Base-by-base conservation (phyloP, 805 yeast species). In the Zygosaccharomyces kombuchaensis region DNA sequence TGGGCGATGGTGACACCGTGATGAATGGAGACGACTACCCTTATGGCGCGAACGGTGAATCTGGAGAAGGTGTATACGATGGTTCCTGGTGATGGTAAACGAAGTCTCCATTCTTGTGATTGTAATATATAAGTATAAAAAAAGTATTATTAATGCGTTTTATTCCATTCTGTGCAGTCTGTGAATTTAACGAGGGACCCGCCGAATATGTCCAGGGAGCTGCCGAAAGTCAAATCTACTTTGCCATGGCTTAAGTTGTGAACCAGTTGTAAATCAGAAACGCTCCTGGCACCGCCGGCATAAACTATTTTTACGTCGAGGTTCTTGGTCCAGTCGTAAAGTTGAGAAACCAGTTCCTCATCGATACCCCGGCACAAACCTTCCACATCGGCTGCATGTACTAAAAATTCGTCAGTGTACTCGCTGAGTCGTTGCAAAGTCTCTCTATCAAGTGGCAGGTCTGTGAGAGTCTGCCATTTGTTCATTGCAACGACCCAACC, bases 341-440 rank as follows among this genome's bases (percentile, higher is more conserved):
- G 69, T 45, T 75, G 75, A 22, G 48, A 46, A 4, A 93, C 97
- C 35, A 93, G 70, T 13, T 80, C 77, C 59, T 82, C 81, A 59
- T 93, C 99, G 27, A 93, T 86, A 0, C 99, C 99, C 34, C 80
- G 76, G 63, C 99, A 93, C 13, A 93, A 72, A 0, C 99, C 99
- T 67, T 93, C 99, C 2, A 93, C 98, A 66, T 93, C 99, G 0
- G 99, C 99, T 2, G 99, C 99, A 68, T 93, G 99, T 13, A 93
- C 83, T 44, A 93, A 69, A 59, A 91, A 87, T 67, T 93, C 99
- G 52, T 80, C 76, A 57, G 97, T 87, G 66, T 83, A 87, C 40
- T 71, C 45, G 7, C 82, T 67, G 32, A 93, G 72, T 38, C 65
- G 49, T 3, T 56, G 61, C 48, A 93, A 75, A 22, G 84, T 75